These are phyloP conservation scores for Paradendryphiella salina DNA, from an alignment of 2,329 filamentous ascomycete species.

Conservation along the genomic window DNA sequence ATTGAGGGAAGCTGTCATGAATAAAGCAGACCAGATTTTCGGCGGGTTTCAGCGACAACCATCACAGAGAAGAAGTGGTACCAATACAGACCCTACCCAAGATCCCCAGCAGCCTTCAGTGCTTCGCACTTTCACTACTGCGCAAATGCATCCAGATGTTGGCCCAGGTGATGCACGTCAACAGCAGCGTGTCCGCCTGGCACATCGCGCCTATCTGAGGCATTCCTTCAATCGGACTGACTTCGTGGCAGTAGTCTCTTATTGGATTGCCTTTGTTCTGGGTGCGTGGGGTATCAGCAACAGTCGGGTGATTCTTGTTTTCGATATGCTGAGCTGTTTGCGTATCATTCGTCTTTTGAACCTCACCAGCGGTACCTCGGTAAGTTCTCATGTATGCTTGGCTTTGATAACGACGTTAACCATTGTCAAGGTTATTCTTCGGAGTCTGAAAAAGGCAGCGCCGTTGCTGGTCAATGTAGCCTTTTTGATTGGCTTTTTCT, in stretches of 20 bases:
- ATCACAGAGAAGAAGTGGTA: constrained; percentile 60
- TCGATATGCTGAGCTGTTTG: constrained; percentile 94
- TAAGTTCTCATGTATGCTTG: constrained; percentile 51
- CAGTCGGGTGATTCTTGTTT: constrained; percentile 76
- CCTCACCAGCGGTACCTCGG: constrained; percentile 89
- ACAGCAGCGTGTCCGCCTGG: constrained; percentile 81
- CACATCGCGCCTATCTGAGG: constrained; percentile 86
- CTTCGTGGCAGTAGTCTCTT: constrained; percentile 91
- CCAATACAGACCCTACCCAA: constrained; percentile 37
- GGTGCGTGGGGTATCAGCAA: constrained; percentile 70
- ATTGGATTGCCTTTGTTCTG: constrained; percentile 86
- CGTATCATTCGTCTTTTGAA: constrained; percentile 89
- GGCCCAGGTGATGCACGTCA: constrained; percentile 67
- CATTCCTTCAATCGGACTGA: constrained; percentile 96
- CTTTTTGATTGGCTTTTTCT: constrained; percentile 95
- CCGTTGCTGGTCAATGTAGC: constrained; percentile 89
- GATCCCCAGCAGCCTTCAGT: constrained; percentile 63
- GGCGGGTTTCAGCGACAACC: constrained; percentile 72
- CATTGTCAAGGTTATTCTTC: constrained; percentile 73
- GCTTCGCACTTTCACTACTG: constrained; percentile 73
- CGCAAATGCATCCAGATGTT: constrained; percentile 61
- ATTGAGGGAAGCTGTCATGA: constrained; percentile 70
- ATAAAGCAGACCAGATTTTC: constrained; percentile 78
- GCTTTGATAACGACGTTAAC: constrained; percentile 5
- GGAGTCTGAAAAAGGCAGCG: constrained; percentile 93